A percentile compares a stretch with the other conserved stretches of the same genome.
Conservation (phyloP, 23 red algal genomes). For the Gracilariopsis chorda region DNA sequence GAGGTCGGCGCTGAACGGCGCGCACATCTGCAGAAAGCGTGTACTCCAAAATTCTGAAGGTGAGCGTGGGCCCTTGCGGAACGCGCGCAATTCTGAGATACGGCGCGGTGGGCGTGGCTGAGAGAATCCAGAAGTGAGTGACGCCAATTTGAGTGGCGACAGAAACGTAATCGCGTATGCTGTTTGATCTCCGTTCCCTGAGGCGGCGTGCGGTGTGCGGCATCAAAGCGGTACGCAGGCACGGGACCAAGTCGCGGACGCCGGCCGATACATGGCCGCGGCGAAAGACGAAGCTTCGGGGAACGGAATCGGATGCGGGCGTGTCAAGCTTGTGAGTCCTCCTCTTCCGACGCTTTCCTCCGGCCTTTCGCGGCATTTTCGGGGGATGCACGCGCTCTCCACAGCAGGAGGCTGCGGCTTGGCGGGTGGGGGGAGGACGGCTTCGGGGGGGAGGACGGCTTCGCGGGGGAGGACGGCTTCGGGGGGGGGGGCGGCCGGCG, state of each 20-base stretch:
- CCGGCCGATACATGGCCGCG: conserved; percentile 60
- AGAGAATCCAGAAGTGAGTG: conserved; percentile 88
- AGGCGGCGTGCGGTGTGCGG: conserved; percentile 81
- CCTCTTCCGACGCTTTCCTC: conserved; percentile 70
- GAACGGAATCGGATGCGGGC: conserved; percentile 1
- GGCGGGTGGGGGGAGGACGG: too few relatives aligned
- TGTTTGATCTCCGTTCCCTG: conserved; percentile 59
- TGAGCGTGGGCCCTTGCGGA: conserved; percentile 89
- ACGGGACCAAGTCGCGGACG: conserved; percentile 65
- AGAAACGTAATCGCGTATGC: conserved; percentile 69
- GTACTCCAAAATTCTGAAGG: conserved; percentile 77
- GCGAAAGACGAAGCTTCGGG: conserved; percentile 82
- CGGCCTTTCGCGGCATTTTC: conserved; percentile 68
- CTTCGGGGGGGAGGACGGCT: too few relatives aligned
- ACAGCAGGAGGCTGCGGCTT: too few relatives aligned
- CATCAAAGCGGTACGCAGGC: conserved; percentile 68
- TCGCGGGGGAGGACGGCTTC: too few relatives aligned
- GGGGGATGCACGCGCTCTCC: too few relatives aligned
- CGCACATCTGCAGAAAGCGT: conserved; percentile 78
- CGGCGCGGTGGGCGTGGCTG: conserved; percentile 45
- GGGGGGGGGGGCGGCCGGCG: too few relatives aligned
- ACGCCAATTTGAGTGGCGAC: conserved; percentile 73
- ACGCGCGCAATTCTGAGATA: conserved; percentile 61
- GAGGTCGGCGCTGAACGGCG: conserved; percentile 65
- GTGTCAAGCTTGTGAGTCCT: conserved; percentile 59